Evolutionary conservation across 2,329 filamentous ascomycete genomes (phyloP).

Genomic region (Cladosporium austrohemisphaericum): DNA sequence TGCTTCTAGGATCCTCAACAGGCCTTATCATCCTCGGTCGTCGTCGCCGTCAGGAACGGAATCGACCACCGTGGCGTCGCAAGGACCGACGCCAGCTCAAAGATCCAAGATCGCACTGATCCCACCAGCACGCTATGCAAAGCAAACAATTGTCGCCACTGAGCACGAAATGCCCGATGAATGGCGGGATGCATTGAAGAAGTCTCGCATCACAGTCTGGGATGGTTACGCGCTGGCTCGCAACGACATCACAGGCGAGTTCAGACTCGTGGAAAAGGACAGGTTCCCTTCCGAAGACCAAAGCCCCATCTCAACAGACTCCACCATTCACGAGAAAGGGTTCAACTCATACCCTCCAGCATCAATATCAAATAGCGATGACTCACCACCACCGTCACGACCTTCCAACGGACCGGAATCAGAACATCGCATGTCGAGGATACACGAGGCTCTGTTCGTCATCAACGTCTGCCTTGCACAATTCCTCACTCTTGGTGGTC

Average conservation of each 20-base stretch:
- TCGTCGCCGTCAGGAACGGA: constrained; percentile 7
- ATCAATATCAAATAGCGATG: neutral
- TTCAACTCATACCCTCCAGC: constrained; percentile 1
- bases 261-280: constrained; percentile 9
- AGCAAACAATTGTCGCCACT: neutral
- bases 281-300: neutral
- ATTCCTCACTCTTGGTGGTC: constrained; percentile 26
- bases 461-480: constrained; percentile 27
- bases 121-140: constrained; percentile 1
- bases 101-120: constrained; percentile 5
- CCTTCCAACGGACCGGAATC: neutral
- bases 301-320: constrained; percentile 4
- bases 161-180: constrained; percentile 8
- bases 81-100: neutral
- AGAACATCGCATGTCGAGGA: constrained; percentile 4
- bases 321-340: constrained; percentile 4
- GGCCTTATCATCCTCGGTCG: neutral
- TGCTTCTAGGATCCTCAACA: constrained; percentile 5
- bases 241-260: constrained; percentile 10
- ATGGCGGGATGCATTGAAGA: constrained; percentile 9
- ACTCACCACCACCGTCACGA: neutral
- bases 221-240: constrained; percentile 5
- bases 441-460: constrained; percentile 19
- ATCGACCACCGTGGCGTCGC: neutral
- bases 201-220: constrained; percentile 12